Conservation (phyloP, 2,329 filamentous ascomycete genomes). For the Microcera coccophila region DNA sequence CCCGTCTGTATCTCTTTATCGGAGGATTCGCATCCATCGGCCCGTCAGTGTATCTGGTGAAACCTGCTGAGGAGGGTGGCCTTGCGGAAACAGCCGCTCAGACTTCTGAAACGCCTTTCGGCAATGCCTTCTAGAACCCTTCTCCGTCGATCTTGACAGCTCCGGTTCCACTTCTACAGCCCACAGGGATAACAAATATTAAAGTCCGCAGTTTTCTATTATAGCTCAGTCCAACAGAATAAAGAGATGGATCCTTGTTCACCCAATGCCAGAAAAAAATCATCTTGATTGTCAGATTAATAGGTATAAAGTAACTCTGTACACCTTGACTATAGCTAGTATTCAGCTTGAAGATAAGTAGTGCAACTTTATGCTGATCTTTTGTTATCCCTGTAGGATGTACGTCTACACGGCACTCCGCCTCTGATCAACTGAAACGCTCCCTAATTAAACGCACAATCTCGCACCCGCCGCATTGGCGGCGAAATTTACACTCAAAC, state of each 20-base stretch:
- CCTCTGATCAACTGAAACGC: slow-evolving; percentile 5
- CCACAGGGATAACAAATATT: no score
- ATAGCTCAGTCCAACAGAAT: no score
- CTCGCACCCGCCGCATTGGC: slow-evolving; percentile 7
- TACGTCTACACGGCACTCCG: neutral
- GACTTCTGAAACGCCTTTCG: slow-evolving; percentile 23
- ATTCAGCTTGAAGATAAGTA: no score
- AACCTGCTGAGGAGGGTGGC: slow-evolving; percentile 15
- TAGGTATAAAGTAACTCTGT: no score
- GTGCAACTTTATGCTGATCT: no score
- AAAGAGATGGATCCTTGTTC: no score
- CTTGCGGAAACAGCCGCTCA: slow-evolving; percentile 11
- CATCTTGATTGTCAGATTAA: no score
- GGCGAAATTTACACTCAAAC: slow-evolving; percentile 11
- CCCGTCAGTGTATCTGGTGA: slow-evolving; percentile 16
- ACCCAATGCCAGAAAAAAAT: no score
- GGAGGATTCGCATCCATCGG: slow-evolving; percentile 22
- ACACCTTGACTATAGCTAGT: no score
- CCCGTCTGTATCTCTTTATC: slow-evolving; percentile 14
- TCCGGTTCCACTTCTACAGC: slow-evolving; percentile 3
- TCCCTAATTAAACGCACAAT: slow-evolving; percentile 9
- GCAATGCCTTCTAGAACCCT: slow-evolving; percentile 25
- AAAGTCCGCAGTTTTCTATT: no score
- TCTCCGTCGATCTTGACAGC: slow-evolving; percentile 14
- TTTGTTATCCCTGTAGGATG: no score